Conservation (phyloP, 2,329 filamentous ascomycete genomes). For the Xylaria multiplex region DNA sequence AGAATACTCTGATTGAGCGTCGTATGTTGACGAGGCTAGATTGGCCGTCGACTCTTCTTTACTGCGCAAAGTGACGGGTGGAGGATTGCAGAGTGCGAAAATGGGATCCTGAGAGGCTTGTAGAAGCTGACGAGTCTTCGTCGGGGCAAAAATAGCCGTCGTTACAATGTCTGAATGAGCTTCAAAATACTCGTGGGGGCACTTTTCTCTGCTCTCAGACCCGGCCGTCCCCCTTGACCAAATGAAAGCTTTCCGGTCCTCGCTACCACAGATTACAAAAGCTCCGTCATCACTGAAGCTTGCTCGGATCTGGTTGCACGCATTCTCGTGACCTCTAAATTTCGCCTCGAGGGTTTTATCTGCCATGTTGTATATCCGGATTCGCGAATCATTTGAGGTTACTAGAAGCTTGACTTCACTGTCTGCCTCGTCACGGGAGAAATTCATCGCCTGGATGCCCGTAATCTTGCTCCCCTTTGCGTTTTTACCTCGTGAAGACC, state of each 20-base stretch:
- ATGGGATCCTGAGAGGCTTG: constrained; percentile 87
- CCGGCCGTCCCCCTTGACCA: constrained; percentile 77
- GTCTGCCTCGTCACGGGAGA: constrained; percentile 61
- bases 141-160: constrained; percentile 85
- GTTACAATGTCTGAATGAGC: constrained; percentile 91
- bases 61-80: constrained; percentile 83
- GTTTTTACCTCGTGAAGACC: constrained; percentile 90
- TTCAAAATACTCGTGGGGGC: constrained; percentile 88
- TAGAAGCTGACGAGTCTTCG: constrained; percentile 78
- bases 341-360: constrained; percentile 89
- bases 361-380: constrained; percentile 87
- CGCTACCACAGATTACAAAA: constrained; percentile 91
- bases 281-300: constrained; percentile 86
- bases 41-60: constrained; percentile 68
- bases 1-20: constrained; percentile 45
- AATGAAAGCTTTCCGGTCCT: constrained; percentile 89
- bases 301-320: constrained; percentile 88
- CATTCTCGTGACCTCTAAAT: constrained; percentile 90
- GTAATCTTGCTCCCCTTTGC: constrained; percentile 98
- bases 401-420: constrained; percentile 85
- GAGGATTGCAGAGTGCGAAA: constrained; percentile 97
- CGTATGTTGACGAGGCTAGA: constrained; percentile 53
- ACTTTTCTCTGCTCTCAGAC: constrained; percentile 77
- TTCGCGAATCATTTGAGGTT: constrained; percentile 92
- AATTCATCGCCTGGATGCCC: constrained; percentile 80